These are phyloP conservation scores for Pseudocercospora eumusae DNA, from an alignment of 2,329 filamentous ascomycete genomes.

Conservation along the genomic window DNA sequence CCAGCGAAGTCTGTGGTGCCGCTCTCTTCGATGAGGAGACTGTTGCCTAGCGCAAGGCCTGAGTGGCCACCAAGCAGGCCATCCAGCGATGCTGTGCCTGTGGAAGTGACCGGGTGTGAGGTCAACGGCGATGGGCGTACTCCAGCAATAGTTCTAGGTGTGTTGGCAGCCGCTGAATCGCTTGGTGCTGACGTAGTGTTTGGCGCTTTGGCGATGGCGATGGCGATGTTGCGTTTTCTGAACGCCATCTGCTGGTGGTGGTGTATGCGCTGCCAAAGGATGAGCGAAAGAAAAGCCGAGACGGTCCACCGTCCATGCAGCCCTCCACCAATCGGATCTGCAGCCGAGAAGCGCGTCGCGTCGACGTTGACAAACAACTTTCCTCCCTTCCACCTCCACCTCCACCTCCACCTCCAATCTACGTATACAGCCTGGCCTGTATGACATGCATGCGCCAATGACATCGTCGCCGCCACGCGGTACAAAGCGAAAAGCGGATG, in stretches of 20 bases:
- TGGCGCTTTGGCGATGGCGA: constrained; percentile 23
- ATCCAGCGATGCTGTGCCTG: constrained; percentile 83
- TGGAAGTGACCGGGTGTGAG: constrained; percentile 85
- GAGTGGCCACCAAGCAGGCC: constrained; percentile 81
- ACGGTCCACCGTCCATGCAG: neutral
- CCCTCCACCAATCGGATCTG: neutral
- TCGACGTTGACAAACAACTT: neutral
- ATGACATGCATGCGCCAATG: constrained; percentile 13
- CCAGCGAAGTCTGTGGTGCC: constrained; percentile 94
- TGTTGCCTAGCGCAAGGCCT: constrained; percentile 78
- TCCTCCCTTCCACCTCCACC: neutral
- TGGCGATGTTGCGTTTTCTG: constrained; percentile 31
- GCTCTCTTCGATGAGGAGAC: constrained; percentile 78
- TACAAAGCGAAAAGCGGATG: constrained; percentile 40
- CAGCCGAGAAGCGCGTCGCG: neutral
- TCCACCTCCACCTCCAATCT: neutral
- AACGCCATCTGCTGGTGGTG: constrained; percentile 29
- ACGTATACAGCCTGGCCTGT: neutral
- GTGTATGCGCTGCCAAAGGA: too few species aligned
- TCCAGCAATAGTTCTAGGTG: constrained; percentile 53
- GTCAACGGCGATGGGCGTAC: constrained; percentile 85
- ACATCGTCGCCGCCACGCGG: constrained; percentile 35
- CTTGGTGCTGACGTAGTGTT: constrained; percentile 1
- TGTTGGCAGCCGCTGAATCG: neutral
- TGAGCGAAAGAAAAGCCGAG: neutral